Percentiles rank a stretch among this genome's conserved stretches.
Evolutionary conservation across 768 basidiomycete species (phyloP).

Genomic region (Tulasnella sp.): DNA sequence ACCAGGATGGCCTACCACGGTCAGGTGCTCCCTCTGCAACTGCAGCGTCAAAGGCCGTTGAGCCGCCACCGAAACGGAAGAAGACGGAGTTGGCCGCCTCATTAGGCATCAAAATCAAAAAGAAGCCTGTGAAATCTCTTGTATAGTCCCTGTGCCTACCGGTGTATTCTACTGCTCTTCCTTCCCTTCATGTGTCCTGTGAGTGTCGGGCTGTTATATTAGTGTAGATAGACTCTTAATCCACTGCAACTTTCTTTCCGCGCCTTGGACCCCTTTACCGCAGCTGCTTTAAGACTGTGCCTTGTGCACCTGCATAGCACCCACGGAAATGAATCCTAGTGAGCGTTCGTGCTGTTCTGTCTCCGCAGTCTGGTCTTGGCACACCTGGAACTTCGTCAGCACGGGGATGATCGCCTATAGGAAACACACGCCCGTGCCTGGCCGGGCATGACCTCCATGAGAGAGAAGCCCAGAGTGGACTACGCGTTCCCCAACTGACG

Average conservation of each 20-base stretch:
- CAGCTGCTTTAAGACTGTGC: background rate
- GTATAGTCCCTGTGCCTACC: background rate
- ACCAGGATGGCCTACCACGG: slow-evolving; percentile 61
- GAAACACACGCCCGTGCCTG: background rate
- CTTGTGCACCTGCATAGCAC: background rate
- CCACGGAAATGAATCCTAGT: no score
- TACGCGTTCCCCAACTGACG: background rate
- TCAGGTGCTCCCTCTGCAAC: slow-evolving; percentile 52
- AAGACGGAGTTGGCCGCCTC: slow-evolving; percentile 59
- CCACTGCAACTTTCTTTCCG: background rate
- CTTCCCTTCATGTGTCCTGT: background rate
- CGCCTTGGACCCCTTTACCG: background rate
- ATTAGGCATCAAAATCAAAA: slow-evolving; percentile 72
- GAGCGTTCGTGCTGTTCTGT: no score
- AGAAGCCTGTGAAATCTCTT: slow-evolving; percentile 31
- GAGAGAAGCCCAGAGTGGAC: background rate
- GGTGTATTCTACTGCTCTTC: background rate
- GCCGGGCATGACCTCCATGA: background rate
- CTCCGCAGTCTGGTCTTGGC: no score
- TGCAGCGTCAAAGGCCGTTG: slow-evolving; percentile 47
- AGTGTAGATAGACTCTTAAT: background rate
- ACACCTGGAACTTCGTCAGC: no score
- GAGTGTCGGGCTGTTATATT: background rate
- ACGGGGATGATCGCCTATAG: background rate
- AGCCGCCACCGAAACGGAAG: slow-evolving; percentile 50